phyloP scores from a whole-genome alignment of 23 red algal genomes.

The Gracilaria vermiculophylla region DNA sequence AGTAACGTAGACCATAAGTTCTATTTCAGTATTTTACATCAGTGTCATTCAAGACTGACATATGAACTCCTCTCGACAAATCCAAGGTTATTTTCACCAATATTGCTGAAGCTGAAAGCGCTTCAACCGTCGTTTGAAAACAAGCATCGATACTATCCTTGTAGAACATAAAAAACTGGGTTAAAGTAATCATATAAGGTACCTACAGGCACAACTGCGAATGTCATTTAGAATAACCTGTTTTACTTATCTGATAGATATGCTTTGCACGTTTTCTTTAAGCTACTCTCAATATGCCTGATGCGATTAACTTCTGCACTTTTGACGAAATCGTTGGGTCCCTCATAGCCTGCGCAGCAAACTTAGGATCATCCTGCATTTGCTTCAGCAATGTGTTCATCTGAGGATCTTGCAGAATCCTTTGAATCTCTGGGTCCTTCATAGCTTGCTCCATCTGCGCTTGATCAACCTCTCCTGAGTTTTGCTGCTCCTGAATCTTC shows the following conservation, averaged over 20 bases:
- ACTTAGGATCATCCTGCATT: constrained; percentile 82
- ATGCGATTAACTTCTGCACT: constrained; percentile 89
- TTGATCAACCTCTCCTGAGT: constrained; percentile 81
- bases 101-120: too few relatives aligned
- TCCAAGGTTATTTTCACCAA: too few relatives aligned
- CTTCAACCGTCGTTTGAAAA: too few relatives aligned
- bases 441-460: constrained; percentile 88
- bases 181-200: too few relatives aligned
- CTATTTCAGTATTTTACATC: too few relatives aligned
- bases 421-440: constrained; percentile 97
- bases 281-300: constrained; percentile 88
- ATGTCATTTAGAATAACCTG: not conserved
- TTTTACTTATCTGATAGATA: too few relatives aligned
- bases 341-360: constrained; percentile 69
- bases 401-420: constrained; percentile 92
- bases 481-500: constrained; percentile 82
- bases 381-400: constrained; percentile 82
- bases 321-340: constrained; percentile 84
- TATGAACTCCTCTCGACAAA: too few relatives aligned
- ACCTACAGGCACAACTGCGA: too few relatives aligned
- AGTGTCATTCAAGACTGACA: too few relatives aligned
- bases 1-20: too few relatives aligned
- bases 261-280: not conserved
- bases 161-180: too few relatives aligned
- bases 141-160: too few relatives aligned